Evolutionary conservation across 352 stramenopile species (phyloP), one percentile per base, ranked within the genome.

Genomic region (Salisapilia sapeloensis): DNA sequence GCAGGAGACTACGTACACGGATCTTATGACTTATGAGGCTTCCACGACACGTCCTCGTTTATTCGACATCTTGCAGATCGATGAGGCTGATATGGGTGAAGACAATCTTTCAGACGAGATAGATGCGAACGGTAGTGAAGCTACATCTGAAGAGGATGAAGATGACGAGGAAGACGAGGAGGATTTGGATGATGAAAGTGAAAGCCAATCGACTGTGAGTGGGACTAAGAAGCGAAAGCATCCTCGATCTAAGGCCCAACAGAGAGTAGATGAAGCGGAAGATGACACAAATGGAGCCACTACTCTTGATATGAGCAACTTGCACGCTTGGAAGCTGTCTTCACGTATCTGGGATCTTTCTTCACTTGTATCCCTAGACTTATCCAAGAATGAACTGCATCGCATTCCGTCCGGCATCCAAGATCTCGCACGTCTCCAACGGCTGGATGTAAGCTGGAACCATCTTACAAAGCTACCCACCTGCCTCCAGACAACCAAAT

Each of bases 301-400:
- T 6, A 7, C 33, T 14, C 47, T 85, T 8, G 50, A 82, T 26
- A 20, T 85, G 38, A 74, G 60, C n/a, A 39, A 41, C 0, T 33
- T 84, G 0, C 37, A 65, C n/a, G 58, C 51, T 4, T 61, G 53
- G 46, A 60, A 54, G 17, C 21, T 85, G 13, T 77, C 70, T 26
- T 62, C 57, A 26, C 65, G 65, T 1, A 63, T 85, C 18, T 85
- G 70, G 70, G 81, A 79, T 32, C 35, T 85, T n/a, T 41, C 53
- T 33, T 38, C 44, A 20, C 32, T 85, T 6, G 39, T 42, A 12
- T 49, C 29, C 5, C 48, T 85, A 6, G 40, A 56, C 4, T 40
- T 85, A 2, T 53, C 47, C 0, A 41, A 60, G 35, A 85, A 85
- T 30, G 39, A 53, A 24, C 49, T 85, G 12, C 28, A 35, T 6